These are phyloP conservation scores for Harringtonia aguacate DNA, from an alignment of 2,329 filamentous ascomycete species.

Conservation along the genomic window DNA sequence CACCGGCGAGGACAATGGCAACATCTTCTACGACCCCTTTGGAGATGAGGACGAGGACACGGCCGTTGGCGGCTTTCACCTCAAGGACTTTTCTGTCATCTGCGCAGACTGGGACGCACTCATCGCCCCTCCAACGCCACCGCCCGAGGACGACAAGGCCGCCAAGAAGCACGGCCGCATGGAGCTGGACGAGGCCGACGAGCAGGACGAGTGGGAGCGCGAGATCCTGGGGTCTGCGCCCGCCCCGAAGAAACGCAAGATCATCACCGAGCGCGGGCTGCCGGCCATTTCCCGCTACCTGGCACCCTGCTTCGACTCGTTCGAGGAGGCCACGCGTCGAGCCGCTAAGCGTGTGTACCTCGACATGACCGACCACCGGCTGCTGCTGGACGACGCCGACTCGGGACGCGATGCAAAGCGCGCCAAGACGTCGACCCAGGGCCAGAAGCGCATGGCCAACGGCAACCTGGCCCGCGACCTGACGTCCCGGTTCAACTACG, in stretches of 20 bases:
- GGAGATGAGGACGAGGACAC: slow-evolving; percentile 42
- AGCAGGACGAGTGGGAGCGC: slow-evolving; percentile 53
- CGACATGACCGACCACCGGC: slow-evolving; percentile 78
- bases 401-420: slow-evolving; percentile 53
- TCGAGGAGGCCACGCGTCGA: slow-evolving; percentile 59
- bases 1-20: slow-evolving; percentile 32
- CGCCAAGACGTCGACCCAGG: slow-evolving; percentile 31
- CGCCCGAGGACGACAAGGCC: slow-evolving; percentile 11
- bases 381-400: slow-evolving; percentile 72
- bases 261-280: slow-evolving; percentile 41
- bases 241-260: slow-evolving; percentile 50
- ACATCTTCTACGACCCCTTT: slow-evolving; percentile 21
- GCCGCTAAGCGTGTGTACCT: slow-evolving; percentile 71
- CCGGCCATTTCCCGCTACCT: slow-evolving; percentile 48
- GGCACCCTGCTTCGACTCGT: slow-evolving; percentile 69
- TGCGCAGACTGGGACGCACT: slow-evolving; percentile 77
- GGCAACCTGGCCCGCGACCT: slow-evolving; percentile 63
- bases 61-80: slow-evolving; percentile 60
- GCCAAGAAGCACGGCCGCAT: slow-evolving; percentile 27
- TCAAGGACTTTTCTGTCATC: slow-evolving; percentile 73
- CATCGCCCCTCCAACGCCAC: slow-evolving; percentile 34
- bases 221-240: slow-evolving; percentile 39
- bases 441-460: slow-evolving; percentile 53
- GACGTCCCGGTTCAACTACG: slow-evolving; percentile 81
- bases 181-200: slow-evolving; percentile 30